Conservation (phyloP, 225 moss, liverwort and hornwort genomes). For the Pleurozium schreberi region DNA sequence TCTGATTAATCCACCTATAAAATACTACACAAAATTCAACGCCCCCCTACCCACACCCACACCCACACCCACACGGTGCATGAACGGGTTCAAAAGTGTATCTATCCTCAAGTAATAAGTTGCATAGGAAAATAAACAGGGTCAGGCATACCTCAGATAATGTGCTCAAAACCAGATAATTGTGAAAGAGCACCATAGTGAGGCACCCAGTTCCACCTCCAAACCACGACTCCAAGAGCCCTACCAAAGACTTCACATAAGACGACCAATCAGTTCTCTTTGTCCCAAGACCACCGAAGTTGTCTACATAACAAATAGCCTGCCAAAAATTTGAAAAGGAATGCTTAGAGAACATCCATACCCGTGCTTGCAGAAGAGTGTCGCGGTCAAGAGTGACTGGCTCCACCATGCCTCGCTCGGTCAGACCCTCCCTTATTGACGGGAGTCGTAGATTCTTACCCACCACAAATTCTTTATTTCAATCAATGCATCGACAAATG, state of each 20-base stretch:
- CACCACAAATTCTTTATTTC: slow-evolving; percentile 50
- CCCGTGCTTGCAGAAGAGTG: slow-evolving; percentile 76
- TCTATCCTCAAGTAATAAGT: background rate
- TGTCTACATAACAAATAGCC: background rate
- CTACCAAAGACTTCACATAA: slow-evolving; percentile 54
- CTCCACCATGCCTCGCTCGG: slow-evolving; percentile 74
- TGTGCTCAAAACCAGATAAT: slow-evolving; percentile 55
- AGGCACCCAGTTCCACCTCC: slow-evolving; percentile 67
- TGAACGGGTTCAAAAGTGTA: background rate
- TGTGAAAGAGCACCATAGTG: slow-evolving; percentile 62
- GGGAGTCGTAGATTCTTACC: slow-evolving; percentile 77
- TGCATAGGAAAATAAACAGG: background rate
- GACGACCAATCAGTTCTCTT: background rate
- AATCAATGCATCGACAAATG: background rate
- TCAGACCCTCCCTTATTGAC: slow-evolving; percentile 56
- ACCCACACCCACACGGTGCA: background rate
- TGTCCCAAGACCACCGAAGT: background rate
- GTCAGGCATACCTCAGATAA: slow-evolving; percentile 41
- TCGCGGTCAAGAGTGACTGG: slow-evolving; percentile 59
- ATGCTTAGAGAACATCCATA: slow-evolving; percentile 15
- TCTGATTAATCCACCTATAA: background rate
- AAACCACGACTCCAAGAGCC: slow-evolving; percentile 74
- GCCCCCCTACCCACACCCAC: no score
- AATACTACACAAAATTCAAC: background rate
- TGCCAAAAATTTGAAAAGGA: background rate